Evolutionary conservation across 2,329 filamentous ascomycete species (phyloP).

Genomic region (Colletotrichum destructivum): DNA sequence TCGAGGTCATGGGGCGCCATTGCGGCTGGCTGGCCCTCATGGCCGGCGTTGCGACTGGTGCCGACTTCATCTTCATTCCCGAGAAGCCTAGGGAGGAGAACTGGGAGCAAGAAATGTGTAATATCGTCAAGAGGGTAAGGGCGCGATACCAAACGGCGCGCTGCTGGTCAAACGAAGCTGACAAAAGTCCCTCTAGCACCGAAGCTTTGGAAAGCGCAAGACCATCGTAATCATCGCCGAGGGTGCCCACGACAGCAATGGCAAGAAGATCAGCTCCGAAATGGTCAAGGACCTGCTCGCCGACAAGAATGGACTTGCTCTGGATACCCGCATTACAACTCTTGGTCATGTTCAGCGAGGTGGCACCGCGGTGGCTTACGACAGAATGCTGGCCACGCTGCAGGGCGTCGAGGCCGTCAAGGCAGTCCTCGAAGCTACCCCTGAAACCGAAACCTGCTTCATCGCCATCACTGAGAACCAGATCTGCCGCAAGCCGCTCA

Average conservation of each 20-base stretch:
- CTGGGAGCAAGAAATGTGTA: conserved; percentile 92
- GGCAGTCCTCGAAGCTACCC: conserved; percentile 89
- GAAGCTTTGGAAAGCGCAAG: conserved; percentile 91
- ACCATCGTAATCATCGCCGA: conserved; percentile 99
- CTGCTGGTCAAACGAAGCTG: background rate
- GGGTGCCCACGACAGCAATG: conserved; percentile 87
- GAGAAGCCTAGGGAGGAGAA: conserved; percentile 90
- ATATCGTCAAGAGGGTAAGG: conserved; percentile 79
- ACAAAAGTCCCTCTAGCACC: conserved; percentile 71
- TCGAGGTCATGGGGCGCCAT: conserved; percentile 98
- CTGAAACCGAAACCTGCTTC: conserved; percentile 91
- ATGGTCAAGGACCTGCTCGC: conserved; percentile 93
- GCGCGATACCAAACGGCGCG: conserved; percentile 1
- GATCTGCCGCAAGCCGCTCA: conserved; percentile 89
- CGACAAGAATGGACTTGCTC: conserved; percentile 79
- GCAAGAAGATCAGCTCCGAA: conserved; percentile 85
- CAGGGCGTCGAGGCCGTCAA: conserved; percentile 96
- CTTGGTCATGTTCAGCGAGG: conserved; percentile 98
- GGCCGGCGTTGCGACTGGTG: conserved; percentile 93
- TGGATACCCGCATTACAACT: conserved; percentile 95
- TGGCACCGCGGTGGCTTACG: conserved; percentile 92
- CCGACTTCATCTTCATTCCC: conserved; percentile 97
- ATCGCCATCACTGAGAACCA: conserved; percentile 99
- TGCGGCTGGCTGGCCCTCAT: conserved; percentile 98
- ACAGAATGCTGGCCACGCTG: conserved; percentile 91